A percentile compares a stretch with the other conserved stretches of the same genome.
Evolutionary conservation across 2,329 filamentous ascomycete species (phyloP).

Genomic region (Trichoderma polysporum): DNA sequence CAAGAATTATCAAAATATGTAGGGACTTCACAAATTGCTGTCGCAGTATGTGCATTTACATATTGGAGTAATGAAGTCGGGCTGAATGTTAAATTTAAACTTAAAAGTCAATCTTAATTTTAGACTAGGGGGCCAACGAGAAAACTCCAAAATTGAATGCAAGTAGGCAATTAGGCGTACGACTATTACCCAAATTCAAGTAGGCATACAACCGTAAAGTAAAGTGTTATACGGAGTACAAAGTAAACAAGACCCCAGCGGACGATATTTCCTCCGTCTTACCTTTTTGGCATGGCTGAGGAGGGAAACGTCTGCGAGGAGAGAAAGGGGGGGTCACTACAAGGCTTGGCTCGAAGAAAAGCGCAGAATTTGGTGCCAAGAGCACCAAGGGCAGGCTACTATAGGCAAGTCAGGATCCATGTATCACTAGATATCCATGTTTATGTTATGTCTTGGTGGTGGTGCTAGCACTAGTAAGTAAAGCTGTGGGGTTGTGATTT

Average conservation of each 20-base stretch:
- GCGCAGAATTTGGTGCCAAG: neutral
- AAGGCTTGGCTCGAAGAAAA: neutral
- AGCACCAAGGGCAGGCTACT: neutral
- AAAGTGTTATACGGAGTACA: no score
- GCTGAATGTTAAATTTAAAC: constrained; percentile 1
- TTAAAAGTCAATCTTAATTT: neutral
- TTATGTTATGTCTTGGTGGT: neutral
- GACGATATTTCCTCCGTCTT: constrained; percentile 16
- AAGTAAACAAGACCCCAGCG: no score
- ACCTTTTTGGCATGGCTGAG: neutral
- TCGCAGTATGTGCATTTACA: no score
- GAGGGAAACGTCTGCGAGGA: constrained; percentile 16
- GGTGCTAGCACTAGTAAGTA: neutral
- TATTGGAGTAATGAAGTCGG: neutral
- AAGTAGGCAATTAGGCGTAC: no score
- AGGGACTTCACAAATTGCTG: no score
- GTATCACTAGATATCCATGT: no score
- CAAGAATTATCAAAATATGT: neutral
- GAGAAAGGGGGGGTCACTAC: neutral
- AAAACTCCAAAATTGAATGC: no score
- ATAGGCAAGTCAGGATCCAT: neutral
- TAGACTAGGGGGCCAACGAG: neutral
- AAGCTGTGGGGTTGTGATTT: no score
- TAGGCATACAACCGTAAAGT: no score
- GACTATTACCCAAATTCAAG: neutral